Evolutionary conservation across 192 early-diverging fungal species (phyloP).

Genomic region (Diversispora eburnea): DNA sequence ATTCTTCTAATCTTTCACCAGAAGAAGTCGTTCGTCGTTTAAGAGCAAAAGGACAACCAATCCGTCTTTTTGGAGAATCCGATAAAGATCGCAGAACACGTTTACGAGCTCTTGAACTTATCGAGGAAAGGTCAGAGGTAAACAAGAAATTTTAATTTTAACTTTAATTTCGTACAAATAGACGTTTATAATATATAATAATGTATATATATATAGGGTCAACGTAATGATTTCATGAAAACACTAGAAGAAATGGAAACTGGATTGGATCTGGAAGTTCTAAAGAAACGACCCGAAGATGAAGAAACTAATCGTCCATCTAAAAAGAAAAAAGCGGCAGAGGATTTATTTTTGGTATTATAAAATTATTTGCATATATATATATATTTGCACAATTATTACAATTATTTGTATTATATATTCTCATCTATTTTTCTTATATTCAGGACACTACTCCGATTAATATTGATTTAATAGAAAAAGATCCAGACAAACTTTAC

Average conservation of each 20-base stretch:
- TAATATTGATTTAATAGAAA: slow-evolving; percentile 66
- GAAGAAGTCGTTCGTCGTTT: slow-evolving; percentile 80
- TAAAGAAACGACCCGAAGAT: slow-evolving; percentile 55
- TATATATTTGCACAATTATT: not conserved
- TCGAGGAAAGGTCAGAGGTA: slow-evolving; percentile 70
- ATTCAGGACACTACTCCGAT: slow-evolving; percentile 71
- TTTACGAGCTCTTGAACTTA: slow-evolving; percentile 74
- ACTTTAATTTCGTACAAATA: not conserved
- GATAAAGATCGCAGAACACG: slow-evolving; percentile 74
- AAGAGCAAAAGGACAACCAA: slow-evolving; percentile 82
- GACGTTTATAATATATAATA: not conserved
- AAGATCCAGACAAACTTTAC: slow-evolving; percentile 70
- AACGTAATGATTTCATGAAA: slow-evolving; percentile 88
- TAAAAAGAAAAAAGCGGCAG: slow-evolving; percentile 42
- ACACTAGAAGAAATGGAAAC: slow-evolving; percentile 80
- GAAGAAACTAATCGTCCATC: slow-evolving; percentile 40
- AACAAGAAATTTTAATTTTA: not conserved
- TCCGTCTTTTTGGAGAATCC: slow-evolving; percentile 89
- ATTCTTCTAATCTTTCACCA: slow-evolving; percentile 57
- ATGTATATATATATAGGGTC: slow-evolving; percentile 45
- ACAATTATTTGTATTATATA: not conserved
- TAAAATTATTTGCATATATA: not conserved
- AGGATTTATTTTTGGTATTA: slow-evolving; percentile 47
- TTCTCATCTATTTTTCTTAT: not conserved
- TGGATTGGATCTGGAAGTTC: slow-evolving; percentile 70